Percentiles rank a stretch among this genome's conserved stretches.
These are phyloP conservation scores for Syzygium aqueum DNA, from an alignment of 345 rosid genomes.

Conservation along the genomic window DNA sequence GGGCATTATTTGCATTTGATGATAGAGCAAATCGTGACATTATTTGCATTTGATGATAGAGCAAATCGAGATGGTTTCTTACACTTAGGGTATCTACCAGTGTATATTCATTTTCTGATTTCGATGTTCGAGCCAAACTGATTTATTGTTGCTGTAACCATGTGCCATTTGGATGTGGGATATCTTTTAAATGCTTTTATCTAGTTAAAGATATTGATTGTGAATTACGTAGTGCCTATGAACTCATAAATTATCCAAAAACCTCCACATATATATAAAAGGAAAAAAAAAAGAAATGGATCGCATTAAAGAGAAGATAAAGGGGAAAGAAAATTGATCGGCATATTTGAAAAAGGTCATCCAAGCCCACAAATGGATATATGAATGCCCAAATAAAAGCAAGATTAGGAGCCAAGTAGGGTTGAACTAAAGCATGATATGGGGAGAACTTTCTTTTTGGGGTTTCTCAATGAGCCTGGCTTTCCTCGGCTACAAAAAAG, in stretches of 20 bases:
- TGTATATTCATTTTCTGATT: neutral
- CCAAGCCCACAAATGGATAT: neutral
- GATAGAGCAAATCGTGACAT: neutral
- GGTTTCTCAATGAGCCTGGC: neutral
- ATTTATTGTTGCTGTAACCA: rapidly evolving
- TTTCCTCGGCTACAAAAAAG: neutral
- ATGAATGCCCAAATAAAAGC: neutral
- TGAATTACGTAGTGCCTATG: rapidly evolving
- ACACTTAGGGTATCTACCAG: rapidly evolving
- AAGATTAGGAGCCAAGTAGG: neutral
- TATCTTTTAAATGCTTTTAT: neutral
- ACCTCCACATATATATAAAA: rapidly evolving
- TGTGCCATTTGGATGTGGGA: neutral
- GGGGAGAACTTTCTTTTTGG: neutral
- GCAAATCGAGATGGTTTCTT: rapidly evolving
- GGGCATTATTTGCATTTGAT: neutral
- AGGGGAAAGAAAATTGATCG: neutral
- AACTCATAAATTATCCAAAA: neutral
- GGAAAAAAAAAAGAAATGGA: neutral
- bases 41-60: neutral
- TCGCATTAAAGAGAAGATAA: neutral
- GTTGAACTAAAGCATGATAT: neutral
- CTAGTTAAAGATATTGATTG: neutral
- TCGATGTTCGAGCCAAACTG: rapidly evolving
- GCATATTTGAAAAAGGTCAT: neutral